phyloP scores from a whole-genome alignment of 768 basidiomycete genomes.

The Piloderma croceum region DNA sequence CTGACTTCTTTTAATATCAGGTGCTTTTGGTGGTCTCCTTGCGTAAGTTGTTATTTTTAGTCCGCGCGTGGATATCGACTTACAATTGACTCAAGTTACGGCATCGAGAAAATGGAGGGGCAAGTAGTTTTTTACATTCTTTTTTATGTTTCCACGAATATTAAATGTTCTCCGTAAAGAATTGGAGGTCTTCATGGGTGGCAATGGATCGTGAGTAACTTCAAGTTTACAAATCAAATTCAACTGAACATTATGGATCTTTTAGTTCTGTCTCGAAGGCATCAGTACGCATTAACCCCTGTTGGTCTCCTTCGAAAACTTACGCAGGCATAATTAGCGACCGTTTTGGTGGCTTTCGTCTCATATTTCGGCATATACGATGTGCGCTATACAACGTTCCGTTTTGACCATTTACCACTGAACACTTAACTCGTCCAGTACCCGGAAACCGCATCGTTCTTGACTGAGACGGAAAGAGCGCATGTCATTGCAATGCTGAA shows the following conservation, averaged over 20 bases:
- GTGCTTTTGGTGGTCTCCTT: too few relatives aligned
- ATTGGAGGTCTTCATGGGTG: too few relatives aligned
- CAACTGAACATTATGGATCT: neutral
- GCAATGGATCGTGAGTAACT: too few relatives aligned
- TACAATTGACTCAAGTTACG: too few relatives aligned
- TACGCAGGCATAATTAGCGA: too few relatives aligned
- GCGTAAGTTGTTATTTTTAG: too few relatives aligned
- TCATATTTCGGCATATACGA: slow-evolving; percentile 56
- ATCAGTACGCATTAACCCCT: too few relatives aligned
- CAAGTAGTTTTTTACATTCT: slow-evolving; percentile 12
- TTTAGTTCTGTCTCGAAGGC: slow-evolving; percentile 34
- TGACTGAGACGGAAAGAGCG: slow-evolving; percentile 39
- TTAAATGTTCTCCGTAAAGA: slow-evolving; percentile 30
- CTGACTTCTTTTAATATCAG: too few relatives aligned
- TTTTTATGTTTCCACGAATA: slow-evolving; percentile 2
- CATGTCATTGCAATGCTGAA: slow-evolving; percentile 37
- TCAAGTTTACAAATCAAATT: slow-evolving; percentile 12
- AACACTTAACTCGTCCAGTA: slow-evolving; percentile 32
- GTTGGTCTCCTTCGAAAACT: too few relatives aligned
- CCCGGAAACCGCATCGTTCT: slow-evolving; percentile 53
- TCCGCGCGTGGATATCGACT: too few relatives aligned
- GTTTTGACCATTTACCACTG: neutral
- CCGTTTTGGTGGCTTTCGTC: too few relatives aligned
- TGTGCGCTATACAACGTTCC: slow-evolving; percentile 22
- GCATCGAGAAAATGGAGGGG: slow-evolving; percentile 29